Base-by-base conservation (phyloP, 2,329 filamentous ascomycete genomes). In the Colletotrichum sp. region DNA sequence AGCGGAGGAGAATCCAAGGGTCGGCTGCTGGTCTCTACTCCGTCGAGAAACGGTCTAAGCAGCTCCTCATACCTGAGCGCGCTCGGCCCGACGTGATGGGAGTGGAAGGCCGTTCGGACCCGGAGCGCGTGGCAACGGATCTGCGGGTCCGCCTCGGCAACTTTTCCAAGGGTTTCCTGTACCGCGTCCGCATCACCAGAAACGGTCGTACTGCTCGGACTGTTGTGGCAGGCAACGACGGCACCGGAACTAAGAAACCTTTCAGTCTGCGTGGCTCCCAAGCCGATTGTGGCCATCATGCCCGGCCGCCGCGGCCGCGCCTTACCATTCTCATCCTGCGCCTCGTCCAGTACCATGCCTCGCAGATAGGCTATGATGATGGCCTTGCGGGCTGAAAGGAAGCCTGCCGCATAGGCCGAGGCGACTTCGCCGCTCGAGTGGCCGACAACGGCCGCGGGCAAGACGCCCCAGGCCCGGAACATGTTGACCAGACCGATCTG, bases 401-500 rank as follows among this genome's bases (percentile, higher is more conserved):
- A 69, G 4, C 85, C 84, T 1, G 83, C 80, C 2, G 85, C 84
- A 66, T 87, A 88, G 1, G 86, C 86, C 2, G 86, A 87, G 0
- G 83, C 86, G 32, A 88, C 86, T 76, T 88, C 87, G 2, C 87
- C 87, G 7, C 79, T 82, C 0, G 84, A 87, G 71, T 89, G 87
- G 1, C 86, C 87, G 6, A 87, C 81, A 0, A 85, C 83, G 3
- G 80, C 82, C 9, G 76, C 28, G 0, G 85, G 83, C 3, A 55
- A 61, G 38, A 88, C 73, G 0, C 82, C 80, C 68, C 79, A 80
- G 1, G 76, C 71, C 1, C 48, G 36, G 4, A 89, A 81, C 1
- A 85, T 75, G 24, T 87, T 81, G 2, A 88, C 81, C 0, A 90
- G 77, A 0, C 78, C 85, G 16, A 89, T 79, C 74, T 88, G 84